Percentiles rank a stretch among this genome's conserved stretches.
Conservation (phyloP, 2,329 filamentous ascomycete genomes). For the Karstenula rhodostoma region DNA sequence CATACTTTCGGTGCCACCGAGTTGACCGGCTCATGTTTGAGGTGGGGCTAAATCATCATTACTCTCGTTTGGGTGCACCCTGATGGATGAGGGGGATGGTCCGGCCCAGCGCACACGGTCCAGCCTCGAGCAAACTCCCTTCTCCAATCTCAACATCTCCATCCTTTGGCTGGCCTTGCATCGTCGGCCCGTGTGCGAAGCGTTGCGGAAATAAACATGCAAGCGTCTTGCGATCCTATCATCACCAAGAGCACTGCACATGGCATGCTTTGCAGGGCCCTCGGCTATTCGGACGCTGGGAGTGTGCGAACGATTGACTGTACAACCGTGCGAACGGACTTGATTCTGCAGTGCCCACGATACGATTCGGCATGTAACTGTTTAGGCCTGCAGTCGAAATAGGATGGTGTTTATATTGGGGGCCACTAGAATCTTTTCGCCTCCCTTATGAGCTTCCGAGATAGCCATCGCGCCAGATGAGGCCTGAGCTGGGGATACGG, state of each 20-base stretch:
- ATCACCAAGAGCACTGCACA: not conserved
- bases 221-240: slow-evolving; percentile 6
- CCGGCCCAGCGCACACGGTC: not conserved
- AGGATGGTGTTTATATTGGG: slow-evolving; percentile 6
- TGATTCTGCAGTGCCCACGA: not conserved
- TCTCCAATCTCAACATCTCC: slow-evolving; percentile 9
- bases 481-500: not conserved
- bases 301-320: not conserved
- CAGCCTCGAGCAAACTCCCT: slow-evolving; percentile 4
- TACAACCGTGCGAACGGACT: slow-evolving; percentile 10
- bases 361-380: not conserved
- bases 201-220: slow-evolving; percentile 10
- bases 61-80: not conserved
- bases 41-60: not conserved
- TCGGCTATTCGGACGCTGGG: slow-evolving; percentile 2
- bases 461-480: slow-evolving; percentile 5
- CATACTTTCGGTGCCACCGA: slow-evolving; percentile 5
- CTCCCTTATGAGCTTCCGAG: slow-evolving; percentile 3
- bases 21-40: not conserved
- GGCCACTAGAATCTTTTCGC: slow-evolving; percentile 4
- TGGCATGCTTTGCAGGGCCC: not conserved
- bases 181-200: not conserved
- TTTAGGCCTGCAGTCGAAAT: slow-evolving; percentile 1
- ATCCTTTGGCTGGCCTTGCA: slow-evolving; percentile 11
- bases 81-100: not conserved